phyloP scores from a whole-genome alignment of 345 rosid genomes.

The Eucalyptus virginea region DNA sequence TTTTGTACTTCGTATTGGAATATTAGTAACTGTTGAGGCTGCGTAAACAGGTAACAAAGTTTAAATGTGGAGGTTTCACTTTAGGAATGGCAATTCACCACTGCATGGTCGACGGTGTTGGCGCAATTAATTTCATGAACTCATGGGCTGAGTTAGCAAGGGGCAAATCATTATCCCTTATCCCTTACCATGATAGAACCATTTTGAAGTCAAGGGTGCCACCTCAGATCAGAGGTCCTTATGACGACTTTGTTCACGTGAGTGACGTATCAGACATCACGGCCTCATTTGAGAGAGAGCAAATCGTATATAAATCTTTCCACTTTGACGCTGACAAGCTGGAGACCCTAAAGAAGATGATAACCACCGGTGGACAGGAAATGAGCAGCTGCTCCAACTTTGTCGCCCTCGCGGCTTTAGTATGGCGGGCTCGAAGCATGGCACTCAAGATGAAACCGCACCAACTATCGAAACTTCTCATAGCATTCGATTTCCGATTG shows the following conservation, averaged over 20 bases:
- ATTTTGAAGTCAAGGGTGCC: not conserved
- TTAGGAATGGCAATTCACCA: slow-evolving; percentile 48
- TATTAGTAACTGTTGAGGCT: not conserved
- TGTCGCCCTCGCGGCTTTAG: not conserved
- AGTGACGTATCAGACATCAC: not conserved
- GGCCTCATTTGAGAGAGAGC: not conserved
- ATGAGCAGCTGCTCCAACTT: not conserved
- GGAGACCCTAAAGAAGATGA: not conserved
- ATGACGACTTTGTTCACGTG: not conserved
- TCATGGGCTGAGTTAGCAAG: slow-evolving; percentile 29
- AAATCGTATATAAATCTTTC: not conserved
- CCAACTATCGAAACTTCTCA: not conserved
- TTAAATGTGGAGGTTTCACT: slow-evolving; percentile 50
- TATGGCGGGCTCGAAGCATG: not conserved
- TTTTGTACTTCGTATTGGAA: slow-evolving; percentile 7
- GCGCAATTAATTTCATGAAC: slow-evolving; percentile 33
- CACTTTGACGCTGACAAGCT: not conserved
- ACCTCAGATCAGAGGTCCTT: not conserved
- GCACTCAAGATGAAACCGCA: not conserved
- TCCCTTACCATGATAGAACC: not conserved
- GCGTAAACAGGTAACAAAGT: slow-evolving; percentile 22
- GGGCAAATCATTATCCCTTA: not conserved
- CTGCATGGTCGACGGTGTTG: slow-evolving; percentile 40
- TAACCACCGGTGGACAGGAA: not conserved
- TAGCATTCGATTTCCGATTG: not conserved